Percentiles rank a stretch among this genome's conserved stretches.
Evolutionary conservation across 225 moss, liverwort and hornwort species (phyloP).

Genomic region (Takakia lepidozioides): DNA sequence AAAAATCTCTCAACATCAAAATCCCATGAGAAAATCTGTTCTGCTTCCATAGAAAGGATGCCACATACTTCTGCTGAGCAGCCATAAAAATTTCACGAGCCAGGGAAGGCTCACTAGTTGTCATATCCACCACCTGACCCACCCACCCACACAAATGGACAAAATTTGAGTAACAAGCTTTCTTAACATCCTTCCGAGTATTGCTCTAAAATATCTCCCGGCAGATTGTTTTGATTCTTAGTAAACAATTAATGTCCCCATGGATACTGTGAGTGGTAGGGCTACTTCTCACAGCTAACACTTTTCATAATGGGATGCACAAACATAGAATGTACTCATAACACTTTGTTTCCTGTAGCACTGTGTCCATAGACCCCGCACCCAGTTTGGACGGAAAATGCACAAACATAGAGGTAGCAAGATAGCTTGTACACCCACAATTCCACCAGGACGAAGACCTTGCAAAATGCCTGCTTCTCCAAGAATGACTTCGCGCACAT

Average conservation of each 20-base stretch:
- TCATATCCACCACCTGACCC: slow-evolving; percentile 88
- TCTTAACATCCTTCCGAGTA: no score
- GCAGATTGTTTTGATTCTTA: no score
- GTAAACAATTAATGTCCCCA: no score
- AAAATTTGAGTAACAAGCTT: no score
- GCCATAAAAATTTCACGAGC: slow-evolving; percentile 69
- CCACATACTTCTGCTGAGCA: slow-evolving; percentile 55
- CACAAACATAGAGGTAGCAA: background rate
- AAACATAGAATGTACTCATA: no score
- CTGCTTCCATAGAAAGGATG: no score
- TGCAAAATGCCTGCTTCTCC: slow-evolving; percentile 75
- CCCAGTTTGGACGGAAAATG: no score
- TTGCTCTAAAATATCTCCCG: no score
- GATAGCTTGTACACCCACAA: slow-evolving; percentile 40
- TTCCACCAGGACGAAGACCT: slow-evolving; percentile 76
- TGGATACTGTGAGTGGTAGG: background rate
- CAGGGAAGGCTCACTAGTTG: slow-evolving; percentile 90
- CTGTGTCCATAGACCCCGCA: no score
- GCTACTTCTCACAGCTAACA: background rate
- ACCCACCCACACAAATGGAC: background rate
- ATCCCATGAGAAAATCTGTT: no score
- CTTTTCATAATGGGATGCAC: background rate
- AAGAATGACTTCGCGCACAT: slow-evolving; percentile 87
- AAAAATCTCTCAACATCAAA: no score
- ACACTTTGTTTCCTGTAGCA: no score